Base-by-base conservation (phyloP, 164 flowering plant genomes). In the Euptelea pleiosperma region DNA sequence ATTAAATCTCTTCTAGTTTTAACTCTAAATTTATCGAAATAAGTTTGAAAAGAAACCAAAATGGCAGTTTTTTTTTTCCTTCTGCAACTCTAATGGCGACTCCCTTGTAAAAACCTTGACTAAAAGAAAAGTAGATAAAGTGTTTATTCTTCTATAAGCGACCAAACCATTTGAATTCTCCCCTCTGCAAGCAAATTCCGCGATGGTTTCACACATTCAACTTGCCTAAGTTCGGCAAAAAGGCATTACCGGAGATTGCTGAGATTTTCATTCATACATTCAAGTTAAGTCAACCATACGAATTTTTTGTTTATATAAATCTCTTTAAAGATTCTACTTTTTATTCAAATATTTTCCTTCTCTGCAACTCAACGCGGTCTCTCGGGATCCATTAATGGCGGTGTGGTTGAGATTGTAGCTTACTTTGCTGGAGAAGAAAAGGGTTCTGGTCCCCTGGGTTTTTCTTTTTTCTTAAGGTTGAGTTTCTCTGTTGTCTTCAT, bases 201-300 rank as follows among this genome's bases (percentile, higher is more conserved):
- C 43, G 42, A n/a, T n/a, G 61, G 14, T 52, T 67, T 57, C 37
- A n/a, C 43, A 26, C 44, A 2, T 28, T 34, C 57, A 40, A 63
- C 64, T 55, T 49, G 73, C 62, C 64, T 16, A 73, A 75, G 74
- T 78, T 78, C 30, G 85, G 85, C 79, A 58, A 51, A 62, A 69
- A 58, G 25, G 65, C 76, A 75, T 64, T 64, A 64, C 7, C 65
- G 57, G 25, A 42, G 46, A 25, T 22, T 57, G 56, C 64, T 58
- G 50, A 63, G 14, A 61, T 40, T 26, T 53, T 52, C 55, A 2
- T 44, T 30, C 50, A 25, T 47, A 63, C 53, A 37, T 54, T 24
- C 68, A 60, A 48, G 63, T 64, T 39, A 56, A 73, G 74, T 70
- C 79, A 68, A 77, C 66, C 45, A 18, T 9, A 43, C 16, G n/a